A percentile compares a stretch with the other conserved stretches of the same genome.
phyloP scores from a whole-genome alignment of 306 rosid species.

The Parietaria judaica region DNA sequence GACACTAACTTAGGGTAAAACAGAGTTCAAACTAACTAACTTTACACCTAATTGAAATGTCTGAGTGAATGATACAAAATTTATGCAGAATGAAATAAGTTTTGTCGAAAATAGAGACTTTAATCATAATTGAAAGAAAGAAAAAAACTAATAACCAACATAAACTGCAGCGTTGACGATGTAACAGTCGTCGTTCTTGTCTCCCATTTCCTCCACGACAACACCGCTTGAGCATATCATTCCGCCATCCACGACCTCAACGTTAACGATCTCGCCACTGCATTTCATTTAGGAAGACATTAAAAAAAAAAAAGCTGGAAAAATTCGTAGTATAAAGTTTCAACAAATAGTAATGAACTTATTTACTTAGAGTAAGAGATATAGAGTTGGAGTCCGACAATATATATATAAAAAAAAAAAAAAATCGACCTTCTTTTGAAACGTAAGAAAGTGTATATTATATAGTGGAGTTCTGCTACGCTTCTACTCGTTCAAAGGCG shows the following conservation, averaged over 20 bases:
- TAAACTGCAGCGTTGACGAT: constrained; percentile 95
- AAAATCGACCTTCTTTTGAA: too few relatives aligned
- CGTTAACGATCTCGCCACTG: constrained; percentile 78
- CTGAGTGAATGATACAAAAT: not conserved
- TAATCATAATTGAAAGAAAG: constrained; percentile 14
- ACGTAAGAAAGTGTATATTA: too few relatives aligned
- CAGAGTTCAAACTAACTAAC: too few relatives aligned
- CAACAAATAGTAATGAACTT: too few relatives aligned
- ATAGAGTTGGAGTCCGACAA: too few relatives aligned
- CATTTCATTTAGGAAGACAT: constrained; percentile 3
- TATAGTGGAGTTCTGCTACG: too few relatives aligned
- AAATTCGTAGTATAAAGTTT: too few relatives aligned
- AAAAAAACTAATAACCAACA: constrained; percentile 59
- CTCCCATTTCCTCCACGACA: constrained; percentile 93
- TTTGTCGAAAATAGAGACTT: not conserved
- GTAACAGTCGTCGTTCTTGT: constrained; percentile 90
- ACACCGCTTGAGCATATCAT: constrained; percentile 95
- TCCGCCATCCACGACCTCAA: constrained; percentile 93
- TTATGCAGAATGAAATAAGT: not conserved
- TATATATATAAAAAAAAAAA: too few relatives aligned
- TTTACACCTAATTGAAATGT: not conserved
- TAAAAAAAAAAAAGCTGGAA: too few relatives aligned
- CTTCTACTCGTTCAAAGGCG: too few relatives aligned
- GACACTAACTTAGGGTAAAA: too few relatives aligned
- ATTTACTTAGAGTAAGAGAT: too few relatives aligned